Evolutionary conservation across 805 yeast genomes (phyloP), one percentile per base, ranked within the genome.

Genomic region (Nakazawaea anatomiae): DNA sequence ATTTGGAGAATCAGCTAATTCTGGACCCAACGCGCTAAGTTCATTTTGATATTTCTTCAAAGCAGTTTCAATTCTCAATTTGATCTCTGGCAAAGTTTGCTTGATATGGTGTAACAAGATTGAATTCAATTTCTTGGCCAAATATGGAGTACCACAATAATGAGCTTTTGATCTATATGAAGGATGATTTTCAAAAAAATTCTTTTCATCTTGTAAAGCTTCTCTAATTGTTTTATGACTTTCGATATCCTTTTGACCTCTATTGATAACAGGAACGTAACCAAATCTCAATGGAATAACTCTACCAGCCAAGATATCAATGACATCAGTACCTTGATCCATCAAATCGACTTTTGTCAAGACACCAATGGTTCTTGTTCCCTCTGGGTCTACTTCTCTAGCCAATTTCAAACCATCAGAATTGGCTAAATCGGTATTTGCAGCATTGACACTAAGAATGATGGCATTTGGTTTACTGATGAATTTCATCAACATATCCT

Each of bases 261-360:
- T 83, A 71, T 90, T 90, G 60, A 91, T 90, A 50, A 94, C 99
- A 2, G 99, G 98, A 53, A 91, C 95, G 63, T 92, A 94, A 52
- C 99, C 99, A 54, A 89, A 86, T 70, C 97, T 80, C 61, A 94
- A 79, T 11, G 97, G 97, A 62, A 94, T 91, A 46, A 94, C 96
- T 67, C 97, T 79, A 47, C 97, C 97, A 12, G 97, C 92, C 55
- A 94, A 75, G 60, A 94, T 91, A 66, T 94, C 99, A 60, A 90
- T 82, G 42, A 94, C 98, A 71, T 94, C 96, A 4, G 99, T 94
- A 52, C 99, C 99, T 60, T 88, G 85, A 67, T 94, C 99, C 99
- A 94, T 94, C 58, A 94, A 78, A 70, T 94, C 99, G 51, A 94
- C 86, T 69, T 94, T 94, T 18, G 98, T 94, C 59, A 94, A 78